phyloP scores from a whole-genome alignment of 2,329 filamentous ascomycete species.

The Paecilomyces niveus region DNA sequence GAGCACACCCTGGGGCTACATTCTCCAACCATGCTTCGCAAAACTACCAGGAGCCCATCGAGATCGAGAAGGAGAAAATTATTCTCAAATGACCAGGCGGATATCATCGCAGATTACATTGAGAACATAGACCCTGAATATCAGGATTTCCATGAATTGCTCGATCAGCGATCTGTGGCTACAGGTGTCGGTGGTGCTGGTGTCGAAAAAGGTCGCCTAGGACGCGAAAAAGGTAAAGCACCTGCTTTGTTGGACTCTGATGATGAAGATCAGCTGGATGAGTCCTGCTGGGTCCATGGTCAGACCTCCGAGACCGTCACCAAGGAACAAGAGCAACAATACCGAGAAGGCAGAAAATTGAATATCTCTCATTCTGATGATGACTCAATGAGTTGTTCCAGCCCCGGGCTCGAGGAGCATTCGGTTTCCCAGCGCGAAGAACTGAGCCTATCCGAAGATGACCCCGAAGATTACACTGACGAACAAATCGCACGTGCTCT shows the following conservation, averaged over 20 bases:
- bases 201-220: not conserved
- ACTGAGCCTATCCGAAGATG: not conserved
- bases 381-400: not conserved
- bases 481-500: conserved; percentile 40
- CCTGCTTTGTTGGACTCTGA: not conserved
- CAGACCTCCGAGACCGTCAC: not conserved
- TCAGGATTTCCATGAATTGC: no score
- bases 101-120: not conserved
- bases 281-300: not conserved
- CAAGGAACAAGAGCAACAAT: conserved; percentile 6
- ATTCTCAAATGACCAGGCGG: not conserved
- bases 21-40: not conserved
- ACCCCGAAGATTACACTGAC: conserved; percentile 25
- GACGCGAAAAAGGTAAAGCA: not conserved
- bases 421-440: not conserved
- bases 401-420: not conserved
- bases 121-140: not conserved
- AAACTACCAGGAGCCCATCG: not conserved
- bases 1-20: not conserved
- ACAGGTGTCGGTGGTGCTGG: no score
- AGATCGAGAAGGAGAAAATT: not conserved
- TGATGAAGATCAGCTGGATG: conserved; percentile 12
- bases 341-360: not conserved
- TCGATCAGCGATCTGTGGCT: no score
- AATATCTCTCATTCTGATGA: not conserved